phyloP scores from a whole-genome alignment of 2,329 filamentous ascomycete genomes.

The Lasiodiplodia sp. region DNA sequence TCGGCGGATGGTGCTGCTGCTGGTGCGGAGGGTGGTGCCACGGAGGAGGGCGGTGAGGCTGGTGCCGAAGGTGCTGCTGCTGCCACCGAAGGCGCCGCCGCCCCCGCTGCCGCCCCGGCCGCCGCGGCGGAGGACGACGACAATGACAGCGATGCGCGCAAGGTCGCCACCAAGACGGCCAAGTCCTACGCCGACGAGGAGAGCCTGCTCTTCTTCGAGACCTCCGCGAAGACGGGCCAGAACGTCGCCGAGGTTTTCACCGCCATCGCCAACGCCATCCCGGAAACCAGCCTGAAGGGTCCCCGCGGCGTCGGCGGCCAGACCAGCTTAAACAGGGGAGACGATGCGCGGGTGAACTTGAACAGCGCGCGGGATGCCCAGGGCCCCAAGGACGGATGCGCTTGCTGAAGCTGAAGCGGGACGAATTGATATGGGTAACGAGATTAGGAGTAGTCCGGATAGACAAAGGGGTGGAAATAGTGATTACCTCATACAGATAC shows the following conservation, averaged over 20 bases:
- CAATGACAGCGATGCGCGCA: slow-evolving; percentile 77
- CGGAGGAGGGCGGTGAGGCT: slow-evolving; percentile 57
- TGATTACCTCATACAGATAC: slow-evolving; percentile 17
- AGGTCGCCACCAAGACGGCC: slow-evolving; percentile 89
- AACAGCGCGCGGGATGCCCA: slow-evolving; percentile 71
- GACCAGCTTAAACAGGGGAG: slow-evolving; percentile 62
- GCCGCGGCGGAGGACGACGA: slow-evolving; percentile 58
- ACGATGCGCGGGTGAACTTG: slow-evolving; percentile 82
- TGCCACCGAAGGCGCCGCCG: slow-evolving; percentile 27
- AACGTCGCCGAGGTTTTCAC: slow-evolving; percentile 98
- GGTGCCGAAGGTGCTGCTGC: slow-evolving; percentile 52
- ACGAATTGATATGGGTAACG: slow-evolving; percentile 7
- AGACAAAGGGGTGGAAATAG: slow-evolving; percentile 3
- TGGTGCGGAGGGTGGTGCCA: slow-evolving; percentile 49
- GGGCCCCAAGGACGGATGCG: slow-evolving; percentile 88
- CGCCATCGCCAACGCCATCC: slow-evolving; percentile 96
- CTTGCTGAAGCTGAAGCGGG: slow-evolving; percentile 67
- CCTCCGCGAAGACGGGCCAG: slow-evolving; percentile 92
- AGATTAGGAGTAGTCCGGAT: slow-evolving; percentile 15
- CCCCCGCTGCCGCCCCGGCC: not conserved
- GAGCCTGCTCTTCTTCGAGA: slow-evolving; percentile 94
- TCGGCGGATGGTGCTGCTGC: slow-evolving; percentile 32
- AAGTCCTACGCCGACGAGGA: slow-evolving; percentile 95
- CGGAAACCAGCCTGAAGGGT: slow-evolving; percentile 94
- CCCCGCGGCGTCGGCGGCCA: slow-evolving; percentile 70